Evolutionary conservation across 2,329 filamentous ascomycete genomes (phyloP).

Genomic region (Penicillium sp.): DNA sequence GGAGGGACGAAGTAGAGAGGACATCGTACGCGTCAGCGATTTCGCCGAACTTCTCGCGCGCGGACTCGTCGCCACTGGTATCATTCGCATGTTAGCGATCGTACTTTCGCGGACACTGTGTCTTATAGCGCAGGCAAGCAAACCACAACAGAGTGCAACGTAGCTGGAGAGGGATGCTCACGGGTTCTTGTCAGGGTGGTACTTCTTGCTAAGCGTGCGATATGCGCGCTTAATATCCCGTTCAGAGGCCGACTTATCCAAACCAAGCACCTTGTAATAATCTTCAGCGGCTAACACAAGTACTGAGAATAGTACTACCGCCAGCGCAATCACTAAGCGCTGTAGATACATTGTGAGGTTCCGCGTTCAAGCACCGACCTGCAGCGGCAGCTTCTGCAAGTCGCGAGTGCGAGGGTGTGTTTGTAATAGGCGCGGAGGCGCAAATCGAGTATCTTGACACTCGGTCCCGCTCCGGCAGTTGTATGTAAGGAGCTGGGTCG

Average conservation of each 20-base stretch:
- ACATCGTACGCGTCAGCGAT: constrained; percentile 95
- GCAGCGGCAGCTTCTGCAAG: constrained; percentile 19
- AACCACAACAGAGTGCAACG: neutral
- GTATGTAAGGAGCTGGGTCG: neutral
- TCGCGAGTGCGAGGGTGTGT: neutral
- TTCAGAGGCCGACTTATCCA: constrained; percentile 77
- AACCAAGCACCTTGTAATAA: constrained; percentile 70
- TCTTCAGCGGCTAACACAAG: constrained; percentile 46
- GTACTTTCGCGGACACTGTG: neutral
- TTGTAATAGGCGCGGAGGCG: neutral
- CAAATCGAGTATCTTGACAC: neutral
- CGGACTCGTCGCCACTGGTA: constrained; percentile 70
- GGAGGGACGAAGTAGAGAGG: constrained; percentile 75
- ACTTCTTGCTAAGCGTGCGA: constrained; percentile 88
- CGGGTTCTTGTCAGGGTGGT: constrained; percentile 97
- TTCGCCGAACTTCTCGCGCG: constrained; percentile 88
- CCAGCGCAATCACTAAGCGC: constrained; percentile 35
- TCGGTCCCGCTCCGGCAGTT: constrained; percentile 6
- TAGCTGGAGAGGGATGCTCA: constrained; percentile 51
- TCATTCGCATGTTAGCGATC: neutral
- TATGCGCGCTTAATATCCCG: constrained; percentile 94
- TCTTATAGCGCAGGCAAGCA: neutral
- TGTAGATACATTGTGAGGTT: constrained; percentile 37
- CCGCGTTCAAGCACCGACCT: constrained; percentile 4
- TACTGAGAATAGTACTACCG: constrained; percentile 42